Evolutionary conservation across 139 green algal genomes (phyloP).

Genomic region (Closterium sp.): DNA sequence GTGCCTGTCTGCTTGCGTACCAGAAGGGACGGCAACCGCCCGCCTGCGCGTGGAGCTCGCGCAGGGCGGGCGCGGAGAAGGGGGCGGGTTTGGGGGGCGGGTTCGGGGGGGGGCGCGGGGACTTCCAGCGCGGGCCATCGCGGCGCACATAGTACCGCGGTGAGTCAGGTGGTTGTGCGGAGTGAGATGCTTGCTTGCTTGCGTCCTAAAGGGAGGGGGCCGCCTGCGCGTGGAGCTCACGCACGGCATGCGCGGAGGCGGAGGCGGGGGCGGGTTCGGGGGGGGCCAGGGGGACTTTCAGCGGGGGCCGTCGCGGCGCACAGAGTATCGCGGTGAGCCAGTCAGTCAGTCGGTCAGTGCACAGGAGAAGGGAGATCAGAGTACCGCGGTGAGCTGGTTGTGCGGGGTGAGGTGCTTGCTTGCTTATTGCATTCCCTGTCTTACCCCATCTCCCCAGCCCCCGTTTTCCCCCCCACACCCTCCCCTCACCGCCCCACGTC

Average conservation of each 20-base stretch:
- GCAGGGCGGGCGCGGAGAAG: background rate
- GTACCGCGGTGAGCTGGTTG: too few species aligned
- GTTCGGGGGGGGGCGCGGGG: background rate
- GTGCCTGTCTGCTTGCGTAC: too few species aligned
- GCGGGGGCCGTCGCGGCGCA: conserved; percentile 6
- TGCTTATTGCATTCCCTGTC: too few species aligned
- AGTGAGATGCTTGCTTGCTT: background rate
- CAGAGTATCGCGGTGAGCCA: conserved; percentile 28
- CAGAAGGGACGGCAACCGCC: conserved; percentile 66
- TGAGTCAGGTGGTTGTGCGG: too few species aligned
- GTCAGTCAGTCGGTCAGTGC: too few species aligned
- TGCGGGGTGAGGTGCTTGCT: too few species aligned
- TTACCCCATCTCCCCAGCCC: too few species aligned
- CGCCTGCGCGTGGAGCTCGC: conserved; percentile 54
- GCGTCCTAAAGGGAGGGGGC: too few species aligned
- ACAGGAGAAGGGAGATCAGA: too few species aligned
- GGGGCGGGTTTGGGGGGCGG: background rate
- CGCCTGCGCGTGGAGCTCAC: conserved; percentile 54
- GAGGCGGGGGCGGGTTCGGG: background rate
- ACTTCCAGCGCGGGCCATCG: background rate
- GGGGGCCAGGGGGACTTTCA: background rate
- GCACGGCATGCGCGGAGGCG: background rate
- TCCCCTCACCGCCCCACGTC: too few species aligned
- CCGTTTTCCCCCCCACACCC: too few species aligned
- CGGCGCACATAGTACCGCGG: conserved; percentile 17